Evolutionary conservation across 2,329 filamentous ascomycete species (phyloP).

Genomic region (Calonectria henricotiae): DNA sequence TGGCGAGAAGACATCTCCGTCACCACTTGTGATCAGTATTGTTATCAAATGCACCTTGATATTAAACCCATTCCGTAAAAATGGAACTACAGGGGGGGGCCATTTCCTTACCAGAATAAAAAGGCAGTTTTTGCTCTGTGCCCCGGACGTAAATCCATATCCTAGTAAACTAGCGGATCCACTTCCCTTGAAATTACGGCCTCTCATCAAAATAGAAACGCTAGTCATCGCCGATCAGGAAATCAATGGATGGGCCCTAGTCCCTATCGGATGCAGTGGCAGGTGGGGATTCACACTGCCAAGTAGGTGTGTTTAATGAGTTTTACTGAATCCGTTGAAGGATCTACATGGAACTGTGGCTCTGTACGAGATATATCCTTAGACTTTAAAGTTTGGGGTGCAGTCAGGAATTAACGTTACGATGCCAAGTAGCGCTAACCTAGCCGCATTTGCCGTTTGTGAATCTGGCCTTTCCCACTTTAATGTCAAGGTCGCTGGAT

Average conservation of each 20-base stretch:
- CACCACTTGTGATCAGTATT: too few species aligned
- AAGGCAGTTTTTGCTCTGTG: too few species aligned
- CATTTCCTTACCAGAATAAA: too few species aligned
- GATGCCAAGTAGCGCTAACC: background rate
- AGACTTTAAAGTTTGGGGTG: background rate
- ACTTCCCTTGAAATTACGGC: too few species aligned
- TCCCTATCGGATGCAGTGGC: background rate
- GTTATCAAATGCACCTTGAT: too few species aligned
- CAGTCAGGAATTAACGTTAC: background rate
- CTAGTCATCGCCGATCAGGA: background rate
- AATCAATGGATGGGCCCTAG: background rate
- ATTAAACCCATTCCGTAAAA: too few species aligned
- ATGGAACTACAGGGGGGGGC: too few species aligned
- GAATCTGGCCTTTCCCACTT: background rate
- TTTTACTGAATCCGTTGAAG: background rate
- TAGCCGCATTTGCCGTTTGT: slow-evolving; percentile 5
- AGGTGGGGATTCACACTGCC: background rate
- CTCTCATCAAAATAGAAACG: background rate
- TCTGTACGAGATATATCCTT: background rate
- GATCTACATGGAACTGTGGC: slow-evolving; percentile 12
- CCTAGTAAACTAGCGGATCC: background rate
- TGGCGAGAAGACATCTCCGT: too few species aligned
- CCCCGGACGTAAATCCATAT: too few species aligned
- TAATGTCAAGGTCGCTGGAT: background rate
- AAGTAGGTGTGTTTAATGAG: background rate